Evolutionary conservation across 139 green algal species (phyloP), one percentile per base, ranked within the genome.

Genomic region (Eudorina sp.): DNA sequence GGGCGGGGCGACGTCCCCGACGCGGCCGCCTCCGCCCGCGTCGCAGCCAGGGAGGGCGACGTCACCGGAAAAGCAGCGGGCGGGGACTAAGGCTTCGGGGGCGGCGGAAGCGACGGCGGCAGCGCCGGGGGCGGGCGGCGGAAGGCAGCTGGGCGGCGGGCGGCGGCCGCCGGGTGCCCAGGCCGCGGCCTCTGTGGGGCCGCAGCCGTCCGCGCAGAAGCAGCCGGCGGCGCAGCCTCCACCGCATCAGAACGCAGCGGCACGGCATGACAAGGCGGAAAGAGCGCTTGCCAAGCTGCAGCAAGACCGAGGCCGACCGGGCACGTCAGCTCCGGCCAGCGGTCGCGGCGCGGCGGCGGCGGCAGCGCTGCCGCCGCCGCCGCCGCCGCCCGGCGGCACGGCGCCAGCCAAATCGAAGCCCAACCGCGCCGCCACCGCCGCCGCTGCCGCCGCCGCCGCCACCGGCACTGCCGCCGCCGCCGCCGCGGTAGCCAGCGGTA

Each of bases 251-350:
- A 41, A 23, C 14, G 2, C 51, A 19, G 23, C 38, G 9, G 40
- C 5, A 18, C 51, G 72, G 48, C 34, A 72, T 4, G 83, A 18
- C 68, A 88, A 88, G 48, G 83, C 69, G 34, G 48, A 82, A 51
- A 68, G 83, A 11, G 83, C 83, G 16, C 34, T 88, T 11, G 83
- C 83, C 23, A 82, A 82, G 83, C 68, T 88, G 68, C 83, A 88
- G 46, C 68, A 88, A 27, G 81, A 88, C 51, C 83, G 82, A 3
- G 45, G 48, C 51, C 66, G 36, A 58, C 51, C 51, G 51, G 51
- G 51, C 51, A 25, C 51, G 13, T 58, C 51, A 16, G 13, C 51
- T 58, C 13, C 13, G 13, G 51, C 16, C 51, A 16, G 51, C 51
- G 51, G 51, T 58, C 51, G 51, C 51, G 51, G 51, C 13, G 51